A percentile compares a stretch with the other conserved stretches of the same genome.
phyloP scores from a whole-genome alignment of 192 early-diverging fungal genomes.

The Glomus cerebriforme region DNA sequence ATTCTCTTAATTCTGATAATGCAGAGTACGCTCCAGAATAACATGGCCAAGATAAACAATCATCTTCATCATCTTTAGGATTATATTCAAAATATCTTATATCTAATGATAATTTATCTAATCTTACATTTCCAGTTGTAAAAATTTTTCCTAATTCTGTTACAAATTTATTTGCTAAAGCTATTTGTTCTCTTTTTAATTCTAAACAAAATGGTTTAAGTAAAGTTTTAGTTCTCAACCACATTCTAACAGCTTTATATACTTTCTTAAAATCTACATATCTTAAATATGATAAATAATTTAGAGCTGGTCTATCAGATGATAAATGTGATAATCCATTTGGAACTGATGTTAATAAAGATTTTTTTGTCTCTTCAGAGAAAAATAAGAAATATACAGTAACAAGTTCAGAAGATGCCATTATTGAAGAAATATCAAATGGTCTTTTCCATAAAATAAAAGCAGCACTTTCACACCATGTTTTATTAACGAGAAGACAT shows the following conservation, averaged over 20 bases:
- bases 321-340: background rate
- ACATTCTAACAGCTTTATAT: conserved; percentile 15
- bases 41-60: conserved; percentile 23
- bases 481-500: conserved; percentile 26
- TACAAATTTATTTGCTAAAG: background rate
- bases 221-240: background rate
- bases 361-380: background rate
- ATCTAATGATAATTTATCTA: background rate
- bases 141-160: conserved; percentile 13
- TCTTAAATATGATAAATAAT: conserved; percentile 7
- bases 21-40: background rate
- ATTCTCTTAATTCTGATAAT: background rate
- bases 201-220: background rate
- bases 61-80: too few relatives aligned
- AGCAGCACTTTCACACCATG: conserved; percentile 4
- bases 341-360: background rate
- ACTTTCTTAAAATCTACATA: conserved; percentile 18
- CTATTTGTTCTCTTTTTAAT: background rate
- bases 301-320: background rate
- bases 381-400: conserved; percentile 5
- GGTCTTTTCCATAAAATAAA: conserved; percentile 18
- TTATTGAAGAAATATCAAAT: conserved; percentile 7
- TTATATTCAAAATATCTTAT: background rate
- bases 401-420: background rate
- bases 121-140: background rate